Conservation (phyloP, 2,329 filamentous ascomycete species). For the Epichloe sp. region DNA sequence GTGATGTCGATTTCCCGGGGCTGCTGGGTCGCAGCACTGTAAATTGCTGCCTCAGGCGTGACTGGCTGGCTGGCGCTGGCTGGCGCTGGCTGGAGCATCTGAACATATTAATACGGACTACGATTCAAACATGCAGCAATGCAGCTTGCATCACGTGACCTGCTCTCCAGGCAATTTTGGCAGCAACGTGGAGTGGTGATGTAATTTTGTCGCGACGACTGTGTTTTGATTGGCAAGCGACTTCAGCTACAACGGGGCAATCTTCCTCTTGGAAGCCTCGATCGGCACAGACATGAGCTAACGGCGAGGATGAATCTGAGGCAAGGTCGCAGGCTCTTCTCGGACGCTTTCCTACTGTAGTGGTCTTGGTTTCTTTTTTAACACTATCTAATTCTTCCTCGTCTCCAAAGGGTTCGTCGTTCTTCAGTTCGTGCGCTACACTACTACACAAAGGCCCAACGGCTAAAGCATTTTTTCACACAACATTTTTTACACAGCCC, state of each 20-base stretch:
- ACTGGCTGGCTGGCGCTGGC: no score
- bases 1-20: conserved; percentile 22
- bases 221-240: neutral
- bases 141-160: neutral
- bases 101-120: no score
- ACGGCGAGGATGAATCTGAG: no score
- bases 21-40: conserved; percentile 11
- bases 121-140: neutral
- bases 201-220: neutral
- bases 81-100: no score
- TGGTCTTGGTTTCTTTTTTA: neutral
- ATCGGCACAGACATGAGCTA: no score
- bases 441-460: no score
- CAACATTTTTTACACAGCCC: neutral
- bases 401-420: no score
- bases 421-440: no score
- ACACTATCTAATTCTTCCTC: neutral
- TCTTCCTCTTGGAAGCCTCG: no score
- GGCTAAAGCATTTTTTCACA: neutral
- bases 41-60: conserved; percentile 15
- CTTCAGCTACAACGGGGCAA: no score
- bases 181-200: neutral
- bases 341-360: no score
- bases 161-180: neutral
- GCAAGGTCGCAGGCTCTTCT: no score